Conservation (phyloP, 2,329 filamentous ascomycete species). For the Aspergillus pseudoviridinutans region DNA sequence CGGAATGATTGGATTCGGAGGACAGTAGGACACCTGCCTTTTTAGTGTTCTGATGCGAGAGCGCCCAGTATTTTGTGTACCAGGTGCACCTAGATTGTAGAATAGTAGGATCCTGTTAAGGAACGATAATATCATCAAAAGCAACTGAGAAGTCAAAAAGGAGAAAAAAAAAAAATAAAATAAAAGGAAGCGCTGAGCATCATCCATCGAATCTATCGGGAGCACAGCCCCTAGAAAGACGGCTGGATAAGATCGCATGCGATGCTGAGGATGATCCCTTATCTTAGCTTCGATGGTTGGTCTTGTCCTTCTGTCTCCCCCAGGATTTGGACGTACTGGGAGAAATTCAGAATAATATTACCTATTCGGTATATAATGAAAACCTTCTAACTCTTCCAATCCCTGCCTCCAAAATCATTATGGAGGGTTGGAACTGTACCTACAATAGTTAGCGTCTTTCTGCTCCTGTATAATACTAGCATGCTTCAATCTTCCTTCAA, state of each 20-base stretch:
- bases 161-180: too few species aligned
- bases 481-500: background rate
- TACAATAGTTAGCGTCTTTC: background rate
- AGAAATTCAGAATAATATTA: background rate
- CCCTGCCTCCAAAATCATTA: background rate
- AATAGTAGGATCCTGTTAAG: background rate
- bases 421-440: background rate
- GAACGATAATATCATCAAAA: background rate
- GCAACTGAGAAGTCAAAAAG: background rate
- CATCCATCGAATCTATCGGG: too few species aligned
- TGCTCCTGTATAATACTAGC: background rate
- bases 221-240: background rate
- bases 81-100: background rate
- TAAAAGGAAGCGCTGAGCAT: background rate
- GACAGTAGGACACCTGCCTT: background rate
- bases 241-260: background rate
- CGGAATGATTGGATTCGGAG: too few species aligned
- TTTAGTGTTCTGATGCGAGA: background rate
- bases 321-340: background rate
- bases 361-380: background rate
- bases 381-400: background rate
- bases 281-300: background rate
- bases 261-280: background rate
- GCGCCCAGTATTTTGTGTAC: background rate
- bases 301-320: background rate